A percentile compares a stretch with the other conserved stretches of the same genome.
These are phyloP conservation scores for Calocera cornea DNA, from an alignment of 768 basidiomycete genomes.

Conservation along the genomic window DNA sequence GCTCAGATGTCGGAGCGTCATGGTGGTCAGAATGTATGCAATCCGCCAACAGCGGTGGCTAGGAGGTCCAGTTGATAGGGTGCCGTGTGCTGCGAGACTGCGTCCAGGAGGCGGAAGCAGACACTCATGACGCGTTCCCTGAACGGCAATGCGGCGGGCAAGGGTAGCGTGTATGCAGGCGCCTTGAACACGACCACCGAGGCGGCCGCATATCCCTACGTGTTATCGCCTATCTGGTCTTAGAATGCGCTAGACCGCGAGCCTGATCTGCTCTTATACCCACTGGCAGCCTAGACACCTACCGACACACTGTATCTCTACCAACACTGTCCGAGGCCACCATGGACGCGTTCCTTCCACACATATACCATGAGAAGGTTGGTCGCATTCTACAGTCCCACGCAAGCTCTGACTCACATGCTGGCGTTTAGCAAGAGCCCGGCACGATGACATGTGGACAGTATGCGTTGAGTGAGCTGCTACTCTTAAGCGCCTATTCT, in stretches of 20 bases:
- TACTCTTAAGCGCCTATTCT: neutral
- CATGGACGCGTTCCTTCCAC: slow-evolving; percentile 44
- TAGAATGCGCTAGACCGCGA: neutral
- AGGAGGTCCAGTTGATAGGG: neutral
- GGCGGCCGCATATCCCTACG: neutral
- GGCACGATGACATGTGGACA: slow-evolving; percentile 81
- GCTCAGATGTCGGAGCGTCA: neutral
- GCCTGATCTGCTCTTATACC: neutral
- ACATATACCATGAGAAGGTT: slow-evolving; percentile 58
- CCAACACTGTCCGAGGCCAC: neutral
- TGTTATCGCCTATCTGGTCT: neutral
- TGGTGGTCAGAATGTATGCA: neutral
- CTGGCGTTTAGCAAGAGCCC: slow-evolving; percentile 36
- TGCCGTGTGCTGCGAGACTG: neutral
- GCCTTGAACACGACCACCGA: neutral
- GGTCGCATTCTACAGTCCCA: neutral
- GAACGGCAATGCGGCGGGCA: neutral
- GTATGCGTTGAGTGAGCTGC: slow-evolving; percentile 51
- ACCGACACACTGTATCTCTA: neutral
- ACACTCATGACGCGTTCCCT: slow-evolving; percentile 4
- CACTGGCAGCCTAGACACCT: neutral
- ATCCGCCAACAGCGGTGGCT: neutral
- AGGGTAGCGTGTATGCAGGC: neutral
- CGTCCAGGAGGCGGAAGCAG: neutral
- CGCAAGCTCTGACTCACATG: neutral